Percentiles rank a stretch among this genome's conserved stretches.
Conservation (phyloP, 208 protist species). For the Acanthamoeba rhysodes region DNA sequence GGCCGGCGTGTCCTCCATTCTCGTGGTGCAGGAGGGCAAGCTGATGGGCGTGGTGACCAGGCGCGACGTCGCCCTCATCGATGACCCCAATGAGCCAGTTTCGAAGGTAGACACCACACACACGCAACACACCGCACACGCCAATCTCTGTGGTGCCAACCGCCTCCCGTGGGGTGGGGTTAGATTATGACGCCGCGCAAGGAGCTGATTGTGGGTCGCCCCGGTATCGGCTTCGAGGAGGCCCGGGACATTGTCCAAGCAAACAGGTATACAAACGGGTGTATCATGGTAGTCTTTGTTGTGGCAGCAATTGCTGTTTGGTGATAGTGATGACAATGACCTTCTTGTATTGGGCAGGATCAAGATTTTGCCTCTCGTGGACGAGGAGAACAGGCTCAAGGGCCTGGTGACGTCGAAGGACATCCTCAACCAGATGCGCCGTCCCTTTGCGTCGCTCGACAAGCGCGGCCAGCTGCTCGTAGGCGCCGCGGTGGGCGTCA, state of each 20-base stretch:
- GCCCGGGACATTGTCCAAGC: slow-evolving; percentile 96
- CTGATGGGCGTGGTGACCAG: slow-evolving; percentile 98
- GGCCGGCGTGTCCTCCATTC: slow-evolving; percentile 97
- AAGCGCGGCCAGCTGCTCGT: slow-evolving; percentile 77
- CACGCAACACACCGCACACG: not conserved
- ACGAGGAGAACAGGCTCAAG: slow-evolving; percentile 94
- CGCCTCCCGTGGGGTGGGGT: not conserved
- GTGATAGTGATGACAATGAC: too few relatives aligned
- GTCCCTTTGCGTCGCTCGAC: slow-evolving; percentile 29
- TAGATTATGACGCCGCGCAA: slow-evolving; percentile 62
- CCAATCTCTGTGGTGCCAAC: not conserved
- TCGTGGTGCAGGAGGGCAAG: slow-evolving; percentile 97
- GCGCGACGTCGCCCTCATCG: slow-evolving; percentile 98
- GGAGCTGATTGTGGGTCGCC: slow-evolving; percentile 86
- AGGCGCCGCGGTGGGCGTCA: slow-evolving; percentile 95
- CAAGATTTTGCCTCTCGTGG: slow-evolving; percentile 98
- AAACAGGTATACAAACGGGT: slow-evolving; percentile 83
- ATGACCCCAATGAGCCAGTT: slow-evolving; percentile 91
- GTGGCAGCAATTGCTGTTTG: too few relatives aligned
- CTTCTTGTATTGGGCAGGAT: slow-evolving; percentile 77
- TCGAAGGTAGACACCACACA: slow-evolving; percentile 92
- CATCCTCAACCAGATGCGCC: slow-evolving; percentile 79
- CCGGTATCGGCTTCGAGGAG: slow-evolving; percentile 94
- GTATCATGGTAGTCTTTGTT: slow-evolving; percentile 46
- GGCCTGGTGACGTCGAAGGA: slow-evolving; percentile 92